Base-by-base conservation (phyloP, 2,329 filamentous ascomycete species). In the Cladosporium sp. region DNA sequence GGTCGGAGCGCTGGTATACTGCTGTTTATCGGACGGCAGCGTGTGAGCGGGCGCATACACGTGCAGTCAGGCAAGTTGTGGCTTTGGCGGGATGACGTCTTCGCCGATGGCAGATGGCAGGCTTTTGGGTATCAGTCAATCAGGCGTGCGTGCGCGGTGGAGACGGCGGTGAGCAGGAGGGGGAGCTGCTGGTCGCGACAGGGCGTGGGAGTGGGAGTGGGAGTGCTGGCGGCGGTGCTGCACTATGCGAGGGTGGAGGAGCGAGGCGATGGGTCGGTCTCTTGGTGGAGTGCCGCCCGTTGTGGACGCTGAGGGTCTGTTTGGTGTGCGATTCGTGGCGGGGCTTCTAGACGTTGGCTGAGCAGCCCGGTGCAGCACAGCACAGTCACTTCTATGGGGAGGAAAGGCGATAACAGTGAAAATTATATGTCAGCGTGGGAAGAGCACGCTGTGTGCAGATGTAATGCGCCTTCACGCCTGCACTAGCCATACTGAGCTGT, bases 41-140 rank as follows among this genome's bases (percentile, higher is more conserved):
- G 19, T 12, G 39, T 40, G 28, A 43, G 52, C 52, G 52, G 52
- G 52, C 52, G 52, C 52, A 55, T 55, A 36, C 43, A 45, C 37
- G 25, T 47, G 22, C 43, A 47, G 43, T 34, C 30, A 34, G 30
- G 5, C 30, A 34, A 25, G n/a, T 9, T 49, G 22, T 37, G 37
- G 51, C 37, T 38, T 19, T 28, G 49, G 34, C 20, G 43, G 43
- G 43, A 49, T 50, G 55, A 51, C 55, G 43, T 51, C 55, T 39
- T 49, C 45, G 34, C 37, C 20, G 34, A 34, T 30, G 43, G 43
- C 34, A 14, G 34, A 34, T 42, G 20, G 37, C 54, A 45, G 54
- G 54, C 19, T n/a, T 11, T 25, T 19, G 25, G 51, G 19, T 54
- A 19, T 39, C 43, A 30, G 43, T 25, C 25, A 25, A 25, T 22